These are phyloP conservation scores for Cryphonectria naterciae DNA, from an alignment of 2,329 filamentous ascomycete species.

Conservation along the genomic window DNA sequence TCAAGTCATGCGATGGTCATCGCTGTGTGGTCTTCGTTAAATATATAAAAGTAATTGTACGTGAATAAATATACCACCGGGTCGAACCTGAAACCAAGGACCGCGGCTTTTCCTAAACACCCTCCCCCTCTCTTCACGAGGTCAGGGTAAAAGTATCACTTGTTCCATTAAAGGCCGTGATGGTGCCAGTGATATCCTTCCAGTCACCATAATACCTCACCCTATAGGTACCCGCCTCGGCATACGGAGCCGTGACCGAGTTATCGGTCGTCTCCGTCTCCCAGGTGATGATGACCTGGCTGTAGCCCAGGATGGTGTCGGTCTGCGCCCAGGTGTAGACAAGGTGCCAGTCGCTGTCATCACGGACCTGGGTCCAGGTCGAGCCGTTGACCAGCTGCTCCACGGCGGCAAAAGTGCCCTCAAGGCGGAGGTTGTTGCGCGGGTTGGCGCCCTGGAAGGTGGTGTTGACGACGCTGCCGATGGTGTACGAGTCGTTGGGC, in stretches of 20 bases:
- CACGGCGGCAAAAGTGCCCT: constrained; percentile 76
- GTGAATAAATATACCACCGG: neutral
- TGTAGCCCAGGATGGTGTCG: constrained; percentile 71
- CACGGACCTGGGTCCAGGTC: constrained; percentile 69
- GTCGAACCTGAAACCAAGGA: neutral
- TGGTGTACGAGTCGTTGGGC: constrained; percentile 53
- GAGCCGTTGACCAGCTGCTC: constrained; percentile 56
- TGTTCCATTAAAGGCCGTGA: constrained; percentile 61
- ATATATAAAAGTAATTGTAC: neutral
- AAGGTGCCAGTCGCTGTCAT: constrained; percentile 81
- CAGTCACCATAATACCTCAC: constrained; percentile 81
- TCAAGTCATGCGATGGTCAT: neutral
- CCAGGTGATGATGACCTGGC: constrained; percentile 77
- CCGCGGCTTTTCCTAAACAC: neutral
- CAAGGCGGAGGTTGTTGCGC: constrained; percentile 79
- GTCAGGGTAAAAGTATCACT: constrained; percentile 37
- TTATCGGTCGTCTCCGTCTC: constrained; percentile 69
- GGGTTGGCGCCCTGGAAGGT: constrained; percentile 87
- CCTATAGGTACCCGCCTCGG: constrained; percentile 68
- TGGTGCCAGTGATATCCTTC: constrained; percentile 65
- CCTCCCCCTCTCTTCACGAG: neutral
- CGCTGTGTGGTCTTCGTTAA: neutral
- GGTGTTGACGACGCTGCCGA: constrained; percentile 64
- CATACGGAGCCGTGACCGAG: constrained; percentile 73
- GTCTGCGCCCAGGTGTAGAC: constrained; percentile 79